These are phyloP conservation scores for Diplodia intermedia DNA, from an alignment of 2,329 filamentous ascomycete species.

Conservation along the genomic window DNA sequence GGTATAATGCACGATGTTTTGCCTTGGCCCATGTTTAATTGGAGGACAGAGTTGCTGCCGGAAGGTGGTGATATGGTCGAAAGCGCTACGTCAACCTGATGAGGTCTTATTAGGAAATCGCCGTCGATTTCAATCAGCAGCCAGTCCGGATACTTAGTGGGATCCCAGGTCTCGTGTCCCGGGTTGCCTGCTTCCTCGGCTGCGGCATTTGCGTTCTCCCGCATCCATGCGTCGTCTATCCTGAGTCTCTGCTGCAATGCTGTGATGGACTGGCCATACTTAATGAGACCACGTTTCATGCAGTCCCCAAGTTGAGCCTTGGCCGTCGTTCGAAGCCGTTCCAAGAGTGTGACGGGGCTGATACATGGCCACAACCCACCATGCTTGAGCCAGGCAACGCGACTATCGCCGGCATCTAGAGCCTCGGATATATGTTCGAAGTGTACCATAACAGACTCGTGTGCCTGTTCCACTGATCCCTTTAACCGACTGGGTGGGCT, in stretches of 20 bases:
- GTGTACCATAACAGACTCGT: neutral
- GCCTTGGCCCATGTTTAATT: slow-evolving; percentile 72
- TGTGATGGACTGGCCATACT: slow-evolving; percentile 56
- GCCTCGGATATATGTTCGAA: neutral
- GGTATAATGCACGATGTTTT: slow-evolving; percentile 73
- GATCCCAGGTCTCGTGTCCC: slow-evolving; percentile 65
- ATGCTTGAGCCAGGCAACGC: slow-evolving; percentile 39
- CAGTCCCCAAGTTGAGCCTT: slow-evolving; percentile 42
- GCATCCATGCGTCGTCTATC: slow-evolving; percentile 47
- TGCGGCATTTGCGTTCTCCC: slow-evolving; percentile 39
- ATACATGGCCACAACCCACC: slow-evolving; percentile 22
- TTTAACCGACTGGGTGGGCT: neutral
- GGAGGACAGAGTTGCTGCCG: slow-evolving; percentile 64
- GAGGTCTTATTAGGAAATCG: slow-evolving; percentile 66
- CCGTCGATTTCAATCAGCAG: slow-evolving; percentile 71
- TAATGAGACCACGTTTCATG: slow-evolving; percentile 52
- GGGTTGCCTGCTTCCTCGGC: slow-evolving; percentile 55
- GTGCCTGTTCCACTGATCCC: neutral
- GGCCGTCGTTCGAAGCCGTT: slow-evolving; percentile 54
- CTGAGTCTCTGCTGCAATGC: slow-evolving; percentile 55
- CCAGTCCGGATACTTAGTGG: slow-evolving; percentile 65
- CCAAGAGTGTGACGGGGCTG: slow-evolving; percentile 47
- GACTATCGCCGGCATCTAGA: slow-evolving; percentile 12
- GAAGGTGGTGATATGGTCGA: slow-evolving; percentile 65
- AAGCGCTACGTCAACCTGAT: slow-evolving; percentile 67